Conservation (phyloP, 2,329 filamentous ascomycete genomes). For the Blumeria hordei region DNA sequence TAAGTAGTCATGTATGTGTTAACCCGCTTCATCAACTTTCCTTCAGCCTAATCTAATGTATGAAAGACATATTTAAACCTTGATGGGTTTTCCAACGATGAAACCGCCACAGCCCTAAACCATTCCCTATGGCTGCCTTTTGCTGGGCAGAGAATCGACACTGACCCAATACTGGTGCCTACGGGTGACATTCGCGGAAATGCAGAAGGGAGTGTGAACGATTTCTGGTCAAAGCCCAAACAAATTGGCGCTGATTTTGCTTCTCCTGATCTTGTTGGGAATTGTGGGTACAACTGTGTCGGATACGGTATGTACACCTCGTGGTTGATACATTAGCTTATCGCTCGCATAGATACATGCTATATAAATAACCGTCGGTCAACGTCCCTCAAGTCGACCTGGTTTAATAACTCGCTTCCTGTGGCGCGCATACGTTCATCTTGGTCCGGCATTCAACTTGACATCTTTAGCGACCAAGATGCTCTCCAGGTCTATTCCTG, state of each 20-base stretch:
- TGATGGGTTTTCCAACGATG: conserved; percentile 52
- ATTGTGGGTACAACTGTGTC: conserved; percentile 62
- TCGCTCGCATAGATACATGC: conserved; percentile 29
- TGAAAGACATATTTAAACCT: conserved; percentile 58
- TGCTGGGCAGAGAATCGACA: conserved; percentile 40
- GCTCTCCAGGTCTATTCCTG: conserved; percentile 80
- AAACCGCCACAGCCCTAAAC: conserved; percentile 39
- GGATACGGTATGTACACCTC: conserved; percentile 43
- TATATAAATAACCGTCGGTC: conserved; percentile 37
- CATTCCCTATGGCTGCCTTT: conserved; percentile 53
- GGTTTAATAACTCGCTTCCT: conserved; percentile 18
- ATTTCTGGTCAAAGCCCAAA: conserved; percentile 67
- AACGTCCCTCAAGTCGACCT: not conserved
- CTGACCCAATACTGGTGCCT: conserved; percentile 49
- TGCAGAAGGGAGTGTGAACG: conserved; percentile 40
- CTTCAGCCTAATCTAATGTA: not conserved
- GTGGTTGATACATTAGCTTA: not conserved
- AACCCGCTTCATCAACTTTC: not conserved
- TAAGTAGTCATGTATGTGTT: conserved; percentile 29
- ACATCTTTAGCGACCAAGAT: conserved; percentile 62
- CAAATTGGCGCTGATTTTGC: conserved; percentile 47
- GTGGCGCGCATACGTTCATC: conserved; percentile 44
- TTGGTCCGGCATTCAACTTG: conserved; percentile 63
- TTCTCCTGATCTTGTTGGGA: conserved; percentile 35
- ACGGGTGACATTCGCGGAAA: conserved; percentile 55